Base-by-base conservation (phyloP, 1,139 yeast genomes). In the Candida tropicalis region DNA sequence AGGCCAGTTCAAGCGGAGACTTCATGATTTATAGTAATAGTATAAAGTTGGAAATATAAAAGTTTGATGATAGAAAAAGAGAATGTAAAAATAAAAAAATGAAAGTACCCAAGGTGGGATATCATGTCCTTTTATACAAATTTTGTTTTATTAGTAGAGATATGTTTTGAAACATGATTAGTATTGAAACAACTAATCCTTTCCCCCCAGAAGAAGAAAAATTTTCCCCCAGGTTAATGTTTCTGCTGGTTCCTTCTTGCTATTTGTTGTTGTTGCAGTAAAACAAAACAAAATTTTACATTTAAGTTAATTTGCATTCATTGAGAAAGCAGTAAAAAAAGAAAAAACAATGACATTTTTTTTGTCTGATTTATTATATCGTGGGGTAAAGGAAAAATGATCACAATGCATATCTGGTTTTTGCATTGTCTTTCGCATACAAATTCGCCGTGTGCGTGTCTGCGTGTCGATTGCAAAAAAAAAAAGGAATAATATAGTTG, bases 1-100 rank as follows among this genome's bases (percentile, higher is more conserved):
- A 44, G 10, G 36, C 26, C 32, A 38, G 39, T 38, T 49, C 53
- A 13, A 48, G 22, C 33, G 35, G 47, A 10, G 50, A 43, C 28
- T 51, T 46, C 53, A 49, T 49, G 13, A 16, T 39, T 22, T 26
- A 39, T n/a, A 23, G 28, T 34, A 13, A 15, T 27, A 12, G 13
- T 13, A 3, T n/a, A 13, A 27, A 28, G 16, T 27, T 28, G 20
- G 9, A 28, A 4, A 15, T 15, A 28, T 7, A 13, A 8, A 9
- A 15, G 17, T 20, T 17, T 25, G n/a, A 26, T 18, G 13, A 17
- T 15, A 12, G 20, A 33, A 22, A 17, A n/a, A 26, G 26, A n/a
- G 9, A 13, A 16, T 12, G 24, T 5, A 10, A 35, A 35, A 35
- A 15, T 13, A 18, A 18, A 31, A n/a, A 17, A 5, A 18, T 5